These are phyloP conservation scores for Asclepias syriaca DNA, from an alignment of 257 asterid species.

Conservation along the genomic window DNA sequence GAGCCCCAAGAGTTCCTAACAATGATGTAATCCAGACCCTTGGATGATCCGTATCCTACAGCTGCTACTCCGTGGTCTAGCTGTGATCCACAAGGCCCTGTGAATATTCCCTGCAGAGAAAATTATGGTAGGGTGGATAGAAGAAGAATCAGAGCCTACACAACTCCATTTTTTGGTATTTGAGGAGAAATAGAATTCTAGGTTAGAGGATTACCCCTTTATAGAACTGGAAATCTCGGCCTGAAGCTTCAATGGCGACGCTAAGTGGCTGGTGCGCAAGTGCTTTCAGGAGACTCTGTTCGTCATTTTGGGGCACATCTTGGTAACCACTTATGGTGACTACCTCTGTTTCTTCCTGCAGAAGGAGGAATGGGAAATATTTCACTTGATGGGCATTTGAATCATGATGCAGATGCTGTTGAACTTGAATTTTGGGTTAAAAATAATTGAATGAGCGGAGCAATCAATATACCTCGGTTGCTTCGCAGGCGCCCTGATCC, in stretches of 20 bases:
- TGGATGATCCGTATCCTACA: conserved; percentile 1
- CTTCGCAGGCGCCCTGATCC: conserved; percentile 40
- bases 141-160: too few species aligned
- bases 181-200: not conserved
- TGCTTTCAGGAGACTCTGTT: conserved; percentile 34
- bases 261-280: conserved; percentile 42
- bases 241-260: conserved; percentile 39
- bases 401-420: not conserved
- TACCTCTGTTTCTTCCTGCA: conserved; percentile 30
- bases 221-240: conserved; percentile 39
- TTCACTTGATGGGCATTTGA: not conserved
- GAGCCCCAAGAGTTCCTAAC: conserved; percentile 4
- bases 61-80: conserved; percentile 7
- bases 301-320: conserved; percentile 37
- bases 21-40: conserved; percentile 3
- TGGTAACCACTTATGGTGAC: conserved; percentile 34
- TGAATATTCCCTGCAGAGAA: conserved; percentile 4
- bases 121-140: too few species aligned
- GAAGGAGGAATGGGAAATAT: too few species aligned
- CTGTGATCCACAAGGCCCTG: conserved; percentile 1
- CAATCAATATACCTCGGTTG: conserved; percentile 19
- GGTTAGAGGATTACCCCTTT: conserved; percentile 22
- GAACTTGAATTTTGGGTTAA: not conserved
- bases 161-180: not conserved
- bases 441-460: not conserved